Conservation (phyloP, 192 early-diverging fungal species). For the Coemansia sp. region DNA sequence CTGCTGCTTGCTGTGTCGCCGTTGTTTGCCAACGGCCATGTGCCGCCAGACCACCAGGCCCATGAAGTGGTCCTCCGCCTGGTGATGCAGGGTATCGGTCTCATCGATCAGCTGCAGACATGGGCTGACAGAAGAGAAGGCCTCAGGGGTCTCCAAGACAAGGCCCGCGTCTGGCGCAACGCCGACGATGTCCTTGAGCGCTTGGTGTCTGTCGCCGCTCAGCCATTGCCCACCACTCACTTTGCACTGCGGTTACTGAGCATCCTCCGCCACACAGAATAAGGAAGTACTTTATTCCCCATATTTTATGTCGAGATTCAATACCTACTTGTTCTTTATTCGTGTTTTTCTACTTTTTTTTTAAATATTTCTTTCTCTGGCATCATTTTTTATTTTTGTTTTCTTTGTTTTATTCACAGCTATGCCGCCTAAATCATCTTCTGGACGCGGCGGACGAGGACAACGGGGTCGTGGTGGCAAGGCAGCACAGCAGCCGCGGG, state of each 20-base stretch:
- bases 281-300: background rate
- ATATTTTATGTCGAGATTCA: background rate
- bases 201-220: slow-evolving; percentile 39
- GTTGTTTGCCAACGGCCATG: slow-evolving; percentile 14
- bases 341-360: background rate
- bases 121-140: slow-evolving; percentile 48
- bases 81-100: slow-evolving; percentile 41
- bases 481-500: background rate
- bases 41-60: slow-evolving; percentile 8
- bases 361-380: background rate
- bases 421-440: slow-evolving; percentile 12
- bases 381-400: background rate
- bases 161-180: slow-evolving; percentile 35
- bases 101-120: slow-evolving; percentile 52
- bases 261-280: slow-evolving; percentile 17
- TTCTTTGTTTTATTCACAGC: background rate
- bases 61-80: slow-evolving; percentile 34
- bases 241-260: slow-evolving; percentile 42
- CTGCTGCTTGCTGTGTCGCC: slow-evolving; percentile 20
- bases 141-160: slow-evolving; percentile 30
- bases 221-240: slow-evolving; percentile 12
- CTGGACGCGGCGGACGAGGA: background rate
- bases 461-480: background rate
- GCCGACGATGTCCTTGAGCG: slow-evolving; percentile 49
- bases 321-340: background rate